Conservation (phyloP, 768 basidiomycete genomes). For the Sutorius australiensis region DNA sequence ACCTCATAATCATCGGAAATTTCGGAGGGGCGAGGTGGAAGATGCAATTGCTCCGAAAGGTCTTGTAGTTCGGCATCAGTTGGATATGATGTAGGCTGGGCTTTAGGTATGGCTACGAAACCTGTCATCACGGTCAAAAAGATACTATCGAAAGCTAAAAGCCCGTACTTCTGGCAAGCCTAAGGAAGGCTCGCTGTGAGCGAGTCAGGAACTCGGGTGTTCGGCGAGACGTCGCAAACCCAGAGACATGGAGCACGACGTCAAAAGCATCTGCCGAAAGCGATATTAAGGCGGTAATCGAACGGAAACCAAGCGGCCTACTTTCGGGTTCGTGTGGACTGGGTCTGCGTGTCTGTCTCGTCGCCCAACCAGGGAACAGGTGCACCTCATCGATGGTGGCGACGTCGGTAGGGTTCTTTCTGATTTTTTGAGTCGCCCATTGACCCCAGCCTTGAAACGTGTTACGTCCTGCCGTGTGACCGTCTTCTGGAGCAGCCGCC, state of each 20-base stretch:
- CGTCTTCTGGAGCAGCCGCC: slow-evolving; percentile 17
- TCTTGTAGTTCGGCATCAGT: slow-evolving; percentile 28
- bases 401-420: slow-evolving; percentile 22
- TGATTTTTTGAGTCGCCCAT: slow-evolving; percentile 62
- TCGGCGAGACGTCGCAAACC: slow-evolving; percentile 63
- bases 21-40: slow-evolving; percentile 58
- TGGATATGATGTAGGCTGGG: slow-evolving; percentile 29
- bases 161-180: slow-evolving; percentile 66
- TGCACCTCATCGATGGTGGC: slow-evolving; percentile 44
- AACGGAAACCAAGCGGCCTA: slow-evolving; percentile 3
- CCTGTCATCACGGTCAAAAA: slow-evolving; percentile 38
- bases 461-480: slow-evolving; percentile 19
- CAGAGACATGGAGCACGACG: slow-evolving; percentile 71
- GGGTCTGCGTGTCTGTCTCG: slow-evolving; percentile 41
- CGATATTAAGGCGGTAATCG: background rate
- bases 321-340: slow-evolving; percentile 25
- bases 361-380: slow-evolving; percentile 83
- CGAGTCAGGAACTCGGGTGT: slow-evolving; percentile 61
- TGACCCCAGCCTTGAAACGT: slow-evolving; percentile 48
- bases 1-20: slow-evolving; percentile 57
- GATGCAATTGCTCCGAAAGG: slow-evolving; percentile 30
- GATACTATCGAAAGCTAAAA: background rate
- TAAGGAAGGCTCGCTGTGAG: slow-evolving; percentile 72
- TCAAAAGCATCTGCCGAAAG: slow-evolving; percentile 51
- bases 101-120: slow-evolving; percentile 70